Percentiles rank a stretch among this genome's conserved stretches.
phyloP scores from a whole-genome alignment of 2,329 filamentous ascomycete genomes.

The Aspergillus sp. region DNA sequence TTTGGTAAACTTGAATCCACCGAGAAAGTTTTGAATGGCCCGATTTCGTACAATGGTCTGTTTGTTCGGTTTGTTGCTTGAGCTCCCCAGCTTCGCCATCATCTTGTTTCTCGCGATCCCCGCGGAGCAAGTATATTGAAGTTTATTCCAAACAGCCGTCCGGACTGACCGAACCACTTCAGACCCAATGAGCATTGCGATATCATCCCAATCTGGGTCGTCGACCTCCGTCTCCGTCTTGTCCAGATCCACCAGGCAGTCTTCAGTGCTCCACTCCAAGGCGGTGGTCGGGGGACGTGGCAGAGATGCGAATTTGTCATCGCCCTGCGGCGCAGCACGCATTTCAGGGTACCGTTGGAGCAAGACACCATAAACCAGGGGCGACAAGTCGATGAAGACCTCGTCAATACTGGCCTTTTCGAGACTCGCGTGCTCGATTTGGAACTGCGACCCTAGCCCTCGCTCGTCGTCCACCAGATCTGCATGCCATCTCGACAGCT shows the following conservation, averaged over 20 bases:
- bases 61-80: constrained; percentile 86
- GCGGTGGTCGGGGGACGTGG: constrained; percentile 71
- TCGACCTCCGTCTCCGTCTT: constrained; percentile 68
- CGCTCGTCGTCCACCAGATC: constrained; percentile 17
- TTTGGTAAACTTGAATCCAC: constrained; percentile 87
- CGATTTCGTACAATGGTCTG: constrained; percentile 92
- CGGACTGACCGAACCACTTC: constrained; percentile 82
- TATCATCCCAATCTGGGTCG: constrained; percentile 95
- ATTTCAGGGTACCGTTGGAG: constrained; percentile 76
- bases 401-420: constrained; percentile 97
- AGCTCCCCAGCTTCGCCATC: constrained; percentile 89
- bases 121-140: constrained; percentile 88
- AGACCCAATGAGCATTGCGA: constrained; percentile 79
- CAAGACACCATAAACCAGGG: constrained; percentile 73
- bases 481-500: constrained; percentile 52
- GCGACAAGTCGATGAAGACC: constrained; percentile 88
- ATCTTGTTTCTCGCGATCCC: constrained; percentile 91
- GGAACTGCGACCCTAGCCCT: constrained; percentile 7
- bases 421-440: constrained; percentile 53
- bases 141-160: constrained; percentile 61
- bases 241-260: constrained; percentile 78
- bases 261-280: constrained; percentile 73
- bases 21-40: constrained; percentile 74
- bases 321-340: constrained; percentile 52
- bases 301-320: constrained; percentile 56